These are phyloP conservation scores for Chaetomiaceae sp. DNA, from an alignment of 2,329 filamentous ascomycete genomes.

Conservation along the genomic window DNA sequence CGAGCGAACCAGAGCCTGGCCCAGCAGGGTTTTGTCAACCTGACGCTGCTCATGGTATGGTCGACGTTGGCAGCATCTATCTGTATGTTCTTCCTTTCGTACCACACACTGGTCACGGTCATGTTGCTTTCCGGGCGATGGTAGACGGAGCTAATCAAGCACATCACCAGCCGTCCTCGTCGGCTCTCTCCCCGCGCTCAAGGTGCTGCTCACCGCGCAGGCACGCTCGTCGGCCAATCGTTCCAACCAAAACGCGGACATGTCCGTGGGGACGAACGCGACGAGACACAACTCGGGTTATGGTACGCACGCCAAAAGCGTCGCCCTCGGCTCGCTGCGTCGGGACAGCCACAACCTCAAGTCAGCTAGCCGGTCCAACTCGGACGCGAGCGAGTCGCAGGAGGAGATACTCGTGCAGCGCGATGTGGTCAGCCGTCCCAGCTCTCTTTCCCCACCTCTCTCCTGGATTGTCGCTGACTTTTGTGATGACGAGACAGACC, in stretches of 20 bases:
- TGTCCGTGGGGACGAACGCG: background rate
- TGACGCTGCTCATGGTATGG: constrained; percentile 24
- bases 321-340: constrained; percentile 14
- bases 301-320: constrained; percentile 10
- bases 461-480: background rate
- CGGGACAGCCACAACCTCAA: constrained; percentile 12
- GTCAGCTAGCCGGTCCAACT: background rate
- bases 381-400: constrained; percentile 17
- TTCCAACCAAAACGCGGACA: constrained; percentile 4
- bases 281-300: constrained; percentile 3
- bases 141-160: no score
- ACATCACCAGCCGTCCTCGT: constrained; percentile 23
- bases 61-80: constrained; percentile 24
- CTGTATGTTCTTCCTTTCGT: constrained; percentile 18
- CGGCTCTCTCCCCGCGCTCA: constrained; percentile 23
- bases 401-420: constrained; percentile 31
- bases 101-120: background rate
- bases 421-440: constrained; percentile 16
- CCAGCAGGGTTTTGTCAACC: constrained; percentile 22
- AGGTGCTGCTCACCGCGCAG: constrained; percentile 22
- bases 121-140: no score
- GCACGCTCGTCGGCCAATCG: constrained; percentile 17
- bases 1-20: constrained; percentile 26
- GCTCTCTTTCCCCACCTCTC: no score
- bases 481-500: background rate